Base-by-base conservation (phyloP, 257 asterid genomes). In the Lycium ferocissimum region DNA sequence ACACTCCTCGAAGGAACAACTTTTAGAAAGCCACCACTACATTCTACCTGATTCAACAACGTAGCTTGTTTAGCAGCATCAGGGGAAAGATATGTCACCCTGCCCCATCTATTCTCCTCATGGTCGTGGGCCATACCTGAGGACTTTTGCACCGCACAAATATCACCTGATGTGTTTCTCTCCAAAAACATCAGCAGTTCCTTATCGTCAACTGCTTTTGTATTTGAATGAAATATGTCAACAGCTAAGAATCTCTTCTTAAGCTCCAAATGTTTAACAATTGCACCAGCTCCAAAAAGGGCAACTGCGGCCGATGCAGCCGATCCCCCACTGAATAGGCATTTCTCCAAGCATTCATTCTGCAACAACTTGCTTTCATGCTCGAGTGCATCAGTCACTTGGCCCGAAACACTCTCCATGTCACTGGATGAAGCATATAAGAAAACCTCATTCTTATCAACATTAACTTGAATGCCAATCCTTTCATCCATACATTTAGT, bases 261-360 rank as follows among this genome's bases (percentile, higher is more conserved):
- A 78, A 96, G 94, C 91, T 96, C 99, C 89, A 96, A 89, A 86
- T 95, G 96, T 84, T 92, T 94, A 84, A 96, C 92, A 91, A 91
- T 91, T 56, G 97, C 99, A 86, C 99, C 99, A 88, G 98, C 93
- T 81, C 99, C 99, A 86, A 96, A 91, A 53, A 96, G 94, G 56
- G 98, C 97, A 69, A 89, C 35, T 45, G 98, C 87, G 56, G 97
- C 90, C 7, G 90, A 83, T 45, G 80, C 92, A 5, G 88, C 73
- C 66, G 92, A 83, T n/a, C 93, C 94, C 81, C 93, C 97, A 86
- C 84, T 88, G 45, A 91, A 95, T 76, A 96, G 85, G 84, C 88
- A 88, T 86, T 91, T 94, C 85, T 95, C 98, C 87, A 90, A 20
- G 90, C 99, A 96, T 85, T 96, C 99, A 76, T 89, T 90, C 80